Evolutionary conservation across 1,139 yeast genomes (phyloP).

Genomic region (Nematodospora anomalae): DNA sequence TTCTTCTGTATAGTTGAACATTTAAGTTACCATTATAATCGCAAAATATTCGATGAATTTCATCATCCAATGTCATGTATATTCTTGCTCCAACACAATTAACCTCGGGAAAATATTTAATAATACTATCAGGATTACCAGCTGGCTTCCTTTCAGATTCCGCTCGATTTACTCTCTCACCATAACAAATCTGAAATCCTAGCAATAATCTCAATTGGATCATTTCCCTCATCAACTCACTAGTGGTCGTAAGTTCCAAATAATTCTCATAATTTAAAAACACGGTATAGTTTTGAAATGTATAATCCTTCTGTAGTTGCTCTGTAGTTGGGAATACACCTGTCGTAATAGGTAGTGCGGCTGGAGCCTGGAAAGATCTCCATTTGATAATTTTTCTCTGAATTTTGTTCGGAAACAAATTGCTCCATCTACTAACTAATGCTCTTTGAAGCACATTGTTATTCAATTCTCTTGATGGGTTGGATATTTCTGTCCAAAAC

Average conservation of each 20-base stretch:
- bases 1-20: slow-evolving; percentile 67
- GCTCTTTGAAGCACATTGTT: slow-evolving; percentile 38
- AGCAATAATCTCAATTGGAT: slow-evolving; percentile 75
- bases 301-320: slow-evolving; percentile 64
- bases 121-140: slow-evolving; percentile 49
- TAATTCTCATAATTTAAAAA: slow-evolving; percentile 55
- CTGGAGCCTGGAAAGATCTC: slow-evolving; percentile 92
- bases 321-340: slow-evolving; percentile 69
- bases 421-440: slow-evolving; percentile 73
- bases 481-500: slow-evolving; percentile 67
- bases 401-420: slow-evolving; percentile 73
- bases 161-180: slow-evolving; percentile 60
- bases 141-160: slow-evolving; percentile 63
- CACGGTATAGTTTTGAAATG: slow-evolving; percentile 65
- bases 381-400: slow-evolving; percentile 76
- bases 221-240: slow-evolving; percentile 81
- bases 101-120: slow-evolving; percentile 42
- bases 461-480: slow-evolving; percentile 64
- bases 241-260: slow-evolving; percentile 52
- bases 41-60: slow-evolving; percentile 78
- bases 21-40: slow-evolving; percentile 69
- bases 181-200: slow-evolving; percentile 89
- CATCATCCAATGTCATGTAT: slow-evolving; percentile 75
- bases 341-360: slow-evolving; percentile 81
- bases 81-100: slow-evolving; percentile 58